Conservation (phyloP, 1,139 yeast genomes). For the Debaryomyces sp. region DNA sequence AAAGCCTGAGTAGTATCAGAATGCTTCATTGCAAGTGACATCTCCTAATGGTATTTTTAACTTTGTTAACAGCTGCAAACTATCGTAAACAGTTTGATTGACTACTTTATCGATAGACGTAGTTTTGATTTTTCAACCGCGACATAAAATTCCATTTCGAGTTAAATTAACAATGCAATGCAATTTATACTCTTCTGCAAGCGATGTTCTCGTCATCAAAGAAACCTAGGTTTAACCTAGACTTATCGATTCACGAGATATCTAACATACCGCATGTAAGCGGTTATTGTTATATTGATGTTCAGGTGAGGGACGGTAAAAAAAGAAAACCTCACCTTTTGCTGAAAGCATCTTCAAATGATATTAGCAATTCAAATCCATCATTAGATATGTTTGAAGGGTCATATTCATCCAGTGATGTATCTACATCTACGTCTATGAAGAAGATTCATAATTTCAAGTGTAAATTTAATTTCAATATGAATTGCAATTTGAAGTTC, state of each 20-base stretch:
- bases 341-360: conserved; percentile 8
- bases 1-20: conserved; percentile 16
- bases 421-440: conserved; percentile 36
- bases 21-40: conserved; percentile 7
- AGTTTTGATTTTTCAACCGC: conserved; percentile 3
- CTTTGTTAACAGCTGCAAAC: not conserved
- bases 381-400: conserved; percentile 1
- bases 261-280: conserved; percentile 80
- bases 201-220: conserved; percentile 12
- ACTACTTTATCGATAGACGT: not conserved
- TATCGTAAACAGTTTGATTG: no score
- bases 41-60: not conserved
- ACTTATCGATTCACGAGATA: conserved; percentile 65
- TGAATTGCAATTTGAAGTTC: conserved; percentile 45
- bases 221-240: conserved; percentile 56
- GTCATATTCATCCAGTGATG: conserved; percentile 21
- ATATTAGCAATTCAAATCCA: conserved; percentile 2
- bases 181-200: not conserved
- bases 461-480: conserved; percentile 41
- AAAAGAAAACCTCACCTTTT: conserved; percentile 9
- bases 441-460: conserved; percentile 46
- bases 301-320: conserved; percentile 38
- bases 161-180: not conserved
- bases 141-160: conserved; percentile 1
- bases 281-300: conserved; percentile 66